phyloP scores from a whole-genome alignment of 495 filamentous ascomycete genomes.

The Pseudomonodictys pantanalensis region DNA sequence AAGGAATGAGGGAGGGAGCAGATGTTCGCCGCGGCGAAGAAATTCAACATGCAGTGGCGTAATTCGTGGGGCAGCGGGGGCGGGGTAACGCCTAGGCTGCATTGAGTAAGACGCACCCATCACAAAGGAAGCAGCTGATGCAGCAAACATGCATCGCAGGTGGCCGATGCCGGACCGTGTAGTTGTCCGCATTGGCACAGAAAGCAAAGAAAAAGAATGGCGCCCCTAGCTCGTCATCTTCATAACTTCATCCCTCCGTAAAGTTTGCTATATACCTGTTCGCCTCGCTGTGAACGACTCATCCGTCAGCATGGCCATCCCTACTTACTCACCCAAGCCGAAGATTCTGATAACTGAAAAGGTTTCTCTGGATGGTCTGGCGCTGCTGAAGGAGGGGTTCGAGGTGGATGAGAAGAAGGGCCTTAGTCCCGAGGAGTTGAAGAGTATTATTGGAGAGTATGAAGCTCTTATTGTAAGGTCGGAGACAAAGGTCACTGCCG shows the following conservation, averaged over 20 bases:
- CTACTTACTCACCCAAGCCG: slow-evolving; percentile 41
- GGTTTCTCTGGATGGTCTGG: slow-evolving; percentile 68
- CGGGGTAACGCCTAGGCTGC: slow-evolving; percentile 26
- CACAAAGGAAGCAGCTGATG: slow-evolving; percentile 20
- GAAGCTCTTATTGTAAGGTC: slow-evolving; percentile 69
- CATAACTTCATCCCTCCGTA: neutral
- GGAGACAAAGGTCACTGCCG: slow-evolving; percentile 66
- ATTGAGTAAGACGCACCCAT: neutral
- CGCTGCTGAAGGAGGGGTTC: slow-evolving; percentile 54
- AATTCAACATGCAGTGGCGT: slow-evolving; percentile 17
- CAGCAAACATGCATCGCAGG: slow-evolving; percentile 2
- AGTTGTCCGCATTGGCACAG: neutral
- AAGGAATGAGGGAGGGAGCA: too few relatives aligned
- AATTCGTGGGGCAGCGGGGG: slow-evolving; percentile 30
- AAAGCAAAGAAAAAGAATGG: neutral
- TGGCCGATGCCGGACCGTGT: slow-evolving; percentile 20
- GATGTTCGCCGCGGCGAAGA: too few relatives aligned
- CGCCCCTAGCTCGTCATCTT: neutral
- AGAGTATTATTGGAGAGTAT: slow-evolving; percentile 58
- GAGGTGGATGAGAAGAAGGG: slow-evolving; percentile 60
- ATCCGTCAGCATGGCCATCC: slow-evolving; percentile 18
- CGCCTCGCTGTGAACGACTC: neutral
- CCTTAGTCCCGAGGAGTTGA: slow-evolving; percentile 55
- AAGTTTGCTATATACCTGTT: neutral
- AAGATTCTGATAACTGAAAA: slow-evolving; percentile 70